Conservation (phyloP, 192 early-diverging fungal genomes). For the Dissophora globulifera region DNA sequence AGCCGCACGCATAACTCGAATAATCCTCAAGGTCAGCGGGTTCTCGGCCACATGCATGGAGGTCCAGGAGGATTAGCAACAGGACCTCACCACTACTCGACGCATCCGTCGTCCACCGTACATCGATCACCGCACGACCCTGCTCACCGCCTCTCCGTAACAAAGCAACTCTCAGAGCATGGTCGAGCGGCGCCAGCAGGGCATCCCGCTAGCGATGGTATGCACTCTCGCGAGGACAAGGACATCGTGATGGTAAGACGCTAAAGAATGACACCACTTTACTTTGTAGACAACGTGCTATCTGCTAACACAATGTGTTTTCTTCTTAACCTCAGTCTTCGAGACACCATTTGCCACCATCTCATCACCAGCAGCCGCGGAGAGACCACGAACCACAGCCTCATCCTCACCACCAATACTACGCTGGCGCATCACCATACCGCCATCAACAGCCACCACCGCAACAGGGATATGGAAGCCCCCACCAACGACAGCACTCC, state of each 20-base stretch:
- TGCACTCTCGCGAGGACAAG: conserved; percentile 20
- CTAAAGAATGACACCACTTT: no score
- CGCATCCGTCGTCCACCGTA: conserved; percentile 3
- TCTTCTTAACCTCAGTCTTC: no score
- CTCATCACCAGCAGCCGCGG: conserved; percentile 10
- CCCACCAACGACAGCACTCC: conserved; percentile 43
- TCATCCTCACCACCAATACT: conserved; percentile 16
- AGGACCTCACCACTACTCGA: conserved; percentile 13
- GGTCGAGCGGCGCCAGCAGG: conserved; percentile 11
- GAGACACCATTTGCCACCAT: conserved; percentile 3
- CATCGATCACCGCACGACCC: conserved; percentile 25
- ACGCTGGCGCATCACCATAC: conserved; percentile 21
- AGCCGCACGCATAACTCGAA: conserved; percentile 23
- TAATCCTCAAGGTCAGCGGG: conserved; percentile 8
- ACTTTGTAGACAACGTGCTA: no score
- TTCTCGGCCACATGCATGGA: conserved; percentile 13
- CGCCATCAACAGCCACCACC: conserved; percentile 14
- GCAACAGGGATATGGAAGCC: conserved; percentile 18
- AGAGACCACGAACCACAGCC: conserved; percentile 19
- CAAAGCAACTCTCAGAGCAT: no score
- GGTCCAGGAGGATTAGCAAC: conserved; percentile 11
- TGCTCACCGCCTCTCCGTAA: conserved; percentile 7
- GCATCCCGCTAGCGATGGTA: conserved; percentile 6
- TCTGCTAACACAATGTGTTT: no score
- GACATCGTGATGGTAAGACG: conserved; percentile 7